Evolutionary conservation across 495 filamentous ascomycete genomes (phyloP), one percentile per base, ranked within the genome.

Genomic region (Aspergillus wentii): DNA sequence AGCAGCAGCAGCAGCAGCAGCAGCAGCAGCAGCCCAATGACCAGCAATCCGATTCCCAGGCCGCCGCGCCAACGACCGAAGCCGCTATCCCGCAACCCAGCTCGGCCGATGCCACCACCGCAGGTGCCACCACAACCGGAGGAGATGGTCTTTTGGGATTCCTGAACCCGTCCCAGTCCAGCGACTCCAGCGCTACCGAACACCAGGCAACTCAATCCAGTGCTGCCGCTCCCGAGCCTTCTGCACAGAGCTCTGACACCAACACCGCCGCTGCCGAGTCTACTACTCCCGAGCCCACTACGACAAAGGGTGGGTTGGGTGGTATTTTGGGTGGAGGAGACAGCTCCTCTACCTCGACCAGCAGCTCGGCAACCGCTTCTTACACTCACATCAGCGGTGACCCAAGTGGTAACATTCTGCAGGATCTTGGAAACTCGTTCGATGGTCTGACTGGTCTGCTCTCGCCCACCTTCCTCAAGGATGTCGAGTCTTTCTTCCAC

Each of bases 401-500:
- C 15, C 41, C 52, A 10, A 43, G 40, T 41, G 43, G 20, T 17
- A 55, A 52, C 21, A 33, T 48, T 8, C 21, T 56, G 14, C 41
- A 59, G 17, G 71, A 73, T 45, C 33, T 73, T 10, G 58, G 61
- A 17, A 57, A 60, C 41, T 52, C 64, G 26, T 40, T 76, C 7
- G 44, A 46, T 25, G 64, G 70, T 6, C 27, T 71, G 13, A 43
- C 54, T 2, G 66, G 66, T 15, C 55, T 74, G 20, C 59, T 74
- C 8, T 57, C 62, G 7, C 56, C 58, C 13, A 66, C 56, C 25
- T 59, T 54, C 40, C 56, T 65, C 15, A 49, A 49, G 33, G 54
- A 66, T 41, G 42, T 75, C n/a, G 61, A 65, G 13, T 62, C 62
- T 10, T 66, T 75, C 34, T 57, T 75, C 30, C 51, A 65, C 26